Evolutionary conservation across 345 rosid species (phyloP).

Genomic region (Hypericum androsaemum): DNA sequence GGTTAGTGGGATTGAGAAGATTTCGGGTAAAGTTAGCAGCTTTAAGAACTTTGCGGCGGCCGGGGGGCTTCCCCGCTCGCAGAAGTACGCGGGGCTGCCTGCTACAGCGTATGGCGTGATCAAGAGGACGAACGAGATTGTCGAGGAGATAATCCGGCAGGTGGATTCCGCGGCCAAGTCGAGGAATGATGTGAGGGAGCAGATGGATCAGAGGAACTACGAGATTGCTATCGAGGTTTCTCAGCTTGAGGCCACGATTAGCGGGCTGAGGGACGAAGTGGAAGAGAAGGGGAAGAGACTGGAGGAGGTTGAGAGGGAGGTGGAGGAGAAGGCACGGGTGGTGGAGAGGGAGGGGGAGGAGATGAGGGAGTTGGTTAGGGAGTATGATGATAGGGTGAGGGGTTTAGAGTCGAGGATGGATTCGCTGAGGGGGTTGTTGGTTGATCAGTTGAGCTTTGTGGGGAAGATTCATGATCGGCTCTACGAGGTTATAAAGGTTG

Average conservation of each 20-base stretch:
- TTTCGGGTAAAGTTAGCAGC: conserved; percentile 71
- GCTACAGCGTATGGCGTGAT: conserved; percentile 82
- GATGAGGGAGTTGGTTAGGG: conserved; percentile 59
- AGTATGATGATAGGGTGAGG: conserved; percentile 65
- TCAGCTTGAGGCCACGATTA: conserved; percentile 79
- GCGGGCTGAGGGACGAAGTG: conserved; percentile 62
- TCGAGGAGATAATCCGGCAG: conserved; percentile 84
- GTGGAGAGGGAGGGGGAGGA: conserved; percentile 43
- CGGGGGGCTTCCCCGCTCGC: conserved; percentile 72
- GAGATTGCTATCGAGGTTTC: conserved; percentile 99
- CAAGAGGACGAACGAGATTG: conserved; percentile 86
- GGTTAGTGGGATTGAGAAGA: conserved; percentile 87
- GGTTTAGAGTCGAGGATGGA: conserved; percentile 52
- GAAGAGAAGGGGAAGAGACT: conserved; percentile 38
- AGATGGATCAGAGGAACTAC: conserved; percentile 87
- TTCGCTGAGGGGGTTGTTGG: conserved; percentile 58
- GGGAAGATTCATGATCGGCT: conserved; percentile 64
- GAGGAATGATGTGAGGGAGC: conserved; percentile 82
- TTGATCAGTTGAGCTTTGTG: conserved; percentile 78
- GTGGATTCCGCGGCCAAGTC: conserved; percentile 47
- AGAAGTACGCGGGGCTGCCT: conserved; percentile 68
- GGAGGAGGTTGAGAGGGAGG: conserved; percentile 47
- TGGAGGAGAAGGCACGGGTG: conserved; percentile 51
- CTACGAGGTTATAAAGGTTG: conserved; percentile 45
- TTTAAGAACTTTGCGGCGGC: conserved; percentile 61